Evolutionary conservation across 495 filamentous ascomycete genomes (phyloP).

Genomic region (Annulohypoxylon moriforme): DNA sequence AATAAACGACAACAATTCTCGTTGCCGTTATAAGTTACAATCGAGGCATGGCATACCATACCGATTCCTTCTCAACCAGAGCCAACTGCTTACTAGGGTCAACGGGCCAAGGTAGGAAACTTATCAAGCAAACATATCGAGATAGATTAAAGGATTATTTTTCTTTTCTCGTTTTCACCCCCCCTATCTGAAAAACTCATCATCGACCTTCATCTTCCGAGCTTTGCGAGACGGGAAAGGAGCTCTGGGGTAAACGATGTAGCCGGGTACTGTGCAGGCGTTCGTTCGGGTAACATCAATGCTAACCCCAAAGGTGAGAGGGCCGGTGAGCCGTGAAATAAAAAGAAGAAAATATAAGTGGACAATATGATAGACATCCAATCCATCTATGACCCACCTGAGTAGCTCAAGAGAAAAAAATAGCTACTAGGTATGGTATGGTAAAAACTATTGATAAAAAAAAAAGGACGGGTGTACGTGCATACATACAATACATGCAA

Average conservation of each 20-base stretch:
- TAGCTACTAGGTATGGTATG: constrained; percentile 14
- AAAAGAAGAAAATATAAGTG: constrained; percentile 22
- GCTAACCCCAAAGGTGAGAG: constrained; percentile 18
- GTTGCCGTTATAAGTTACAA: constrained; percentile 39
- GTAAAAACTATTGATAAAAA: constrained; percentile 24
- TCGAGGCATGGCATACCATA: constrained; percentile 17
- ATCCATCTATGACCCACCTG: constrained; percentile 23
- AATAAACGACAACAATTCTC: constrained; percentile 32
- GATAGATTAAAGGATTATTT: constrained; percentile 38
- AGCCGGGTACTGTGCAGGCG: constrained; percentile 22
- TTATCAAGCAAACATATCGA: constrained; percentile 28
- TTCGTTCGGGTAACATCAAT: constrained; percentile 28
- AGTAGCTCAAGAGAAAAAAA: constrained; percentile 13
- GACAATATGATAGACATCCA: constrained; percentile 24
- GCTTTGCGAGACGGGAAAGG: not conserved
- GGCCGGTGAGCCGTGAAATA: constrained; percentile 13
- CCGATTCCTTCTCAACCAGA: constrained; percentile 33
- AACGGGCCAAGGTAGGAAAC: constrained; percentile 28
- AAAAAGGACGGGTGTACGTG: constrained; percentile 35
- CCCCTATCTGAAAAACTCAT: constrained; percentile 11
- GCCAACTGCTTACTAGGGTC: constrained; percentile 43
- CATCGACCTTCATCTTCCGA: constrained; percentile 19
- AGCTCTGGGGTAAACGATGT: constrained; percentile 22
- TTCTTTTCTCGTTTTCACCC: constrained; percentile 23
- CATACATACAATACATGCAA: constrained; percentile 36